Conservation (phyloP, 140 eudicot genomes). For the Stevia rebaudiana region DNA sequence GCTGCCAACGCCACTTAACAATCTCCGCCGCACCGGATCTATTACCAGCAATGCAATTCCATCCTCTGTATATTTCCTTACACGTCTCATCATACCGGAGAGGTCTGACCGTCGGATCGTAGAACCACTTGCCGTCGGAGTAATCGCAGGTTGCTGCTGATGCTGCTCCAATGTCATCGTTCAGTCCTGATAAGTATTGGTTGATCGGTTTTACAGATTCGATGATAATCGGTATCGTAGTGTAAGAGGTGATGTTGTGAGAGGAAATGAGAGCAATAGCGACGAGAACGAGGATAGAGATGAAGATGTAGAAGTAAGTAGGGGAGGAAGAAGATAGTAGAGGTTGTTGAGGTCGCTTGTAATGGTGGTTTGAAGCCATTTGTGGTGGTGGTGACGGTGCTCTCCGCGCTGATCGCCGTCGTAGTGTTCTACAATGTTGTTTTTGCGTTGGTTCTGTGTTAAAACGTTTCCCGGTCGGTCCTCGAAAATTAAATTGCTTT, state of each 20-base stretch:
- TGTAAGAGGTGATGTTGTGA: conserved; percentile 46
- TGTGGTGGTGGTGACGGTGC: conserved; percentile 18
- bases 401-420: conserved; percentile 7
- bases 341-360: conserved; percentile 29
- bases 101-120: conserved; percentile 60
- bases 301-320: conserved; percentile 42
- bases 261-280: conserved; percentile 50
- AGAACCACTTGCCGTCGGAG: conserved; percentile 78
- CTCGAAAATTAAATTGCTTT: not conserved
- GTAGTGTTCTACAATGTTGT: not conserved
- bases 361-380: conserved; percentile 44
- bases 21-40: conserved; percentile 75
- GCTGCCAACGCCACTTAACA: conserved; percentile 85
- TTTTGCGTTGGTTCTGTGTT: not conserved
- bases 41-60: conserved; percentile 72
- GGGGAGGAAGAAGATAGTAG: conserved; percentile 14
- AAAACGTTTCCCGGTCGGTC: not conserved
- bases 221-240: conserved; percentile 12
- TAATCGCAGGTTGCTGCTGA: conserved; percentile 42
- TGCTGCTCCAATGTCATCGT: conserved; percentile 10
- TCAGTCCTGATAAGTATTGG: not conserved
- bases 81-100: conserved; percentile 63
- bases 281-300: conserved; percentile 47
- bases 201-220: conserved; percentile 1
- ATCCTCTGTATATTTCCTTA: conserved; percentile 90